Conservation (phyloP, 352 stramenopile genomes). For the Phytophthora fragariae region DNA sequence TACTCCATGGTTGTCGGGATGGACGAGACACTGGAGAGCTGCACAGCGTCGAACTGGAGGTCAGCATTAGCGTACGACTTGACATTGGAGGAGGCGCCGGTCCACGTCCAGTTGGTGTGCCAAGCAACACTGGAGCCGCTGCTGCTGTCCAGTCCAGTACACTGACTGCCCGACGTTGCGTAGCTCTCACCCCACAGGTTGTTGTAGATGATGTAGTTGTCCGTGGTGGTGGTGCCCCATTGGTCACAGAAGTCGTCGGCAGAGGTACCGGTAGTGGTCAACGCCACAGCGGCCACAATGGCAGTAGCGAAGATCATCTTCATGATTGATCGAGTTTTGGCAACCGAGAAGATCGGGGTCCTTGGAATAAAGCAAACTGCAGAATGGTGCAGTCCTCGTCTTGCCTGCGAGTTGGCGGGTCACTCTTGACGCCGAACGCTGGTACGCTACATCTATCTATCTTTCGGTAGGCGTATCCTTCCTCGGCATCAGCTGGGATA, state of each 20-base stretch:
- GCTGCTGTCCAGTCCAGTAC: slow-evolving; percentile 44
- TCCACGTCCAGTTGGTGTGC: slow-evolving; percentile 47
- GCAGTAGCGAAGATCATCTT: slow-evolving; percentile 20
- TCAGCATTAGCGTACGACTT: slow-evolving; percentile 58
- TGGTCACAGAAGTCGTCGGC: slow-evolving; percentile 37
- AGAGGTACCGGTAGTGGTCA: background rate
- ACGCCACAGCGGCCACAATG: background rate
- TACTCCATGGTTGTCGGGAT: slow-evolving; percentile 48
- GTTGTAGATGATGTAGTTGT: slow-evolving; percentile 59
- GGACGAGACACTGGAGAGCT: slow-evolving; percentile 41
- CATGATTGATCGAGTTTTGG: slow-evolving; percentile 11
- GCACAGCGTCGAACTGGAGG: slow-evolving; percentile 44
- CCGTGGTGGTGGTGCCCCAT: slow-evolving; percentile 34
- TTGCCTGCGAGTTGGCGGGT: background rate
- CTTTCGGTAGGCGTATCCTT: slow-evolving; percentile 23
- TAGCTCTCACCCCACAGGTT: slow-evolving; percentile 46
- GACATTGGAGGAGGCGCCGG: slow-evolving; percentile 33
- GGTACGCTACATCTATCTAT: background rate
- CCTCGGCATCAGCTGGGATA: slow-evolving; percentile 23
- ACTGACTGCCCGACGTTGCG: slow-evolving; percentile 46
- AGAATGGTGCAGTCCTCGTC: slow-evolving; percentile 15
- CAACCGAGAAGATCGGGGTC: slow-evolving; percentile 1
- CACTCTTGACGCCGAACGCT: background rate
- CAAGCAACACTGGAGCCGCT: slow-evolving; percentile 38
- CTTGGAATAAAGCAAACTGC: slow-evolving; percentile 18